phyloP scores from a whole-genome alignment of 2,329 filamentous ascomycete species.

The Aspergillus piperis region DNA sequence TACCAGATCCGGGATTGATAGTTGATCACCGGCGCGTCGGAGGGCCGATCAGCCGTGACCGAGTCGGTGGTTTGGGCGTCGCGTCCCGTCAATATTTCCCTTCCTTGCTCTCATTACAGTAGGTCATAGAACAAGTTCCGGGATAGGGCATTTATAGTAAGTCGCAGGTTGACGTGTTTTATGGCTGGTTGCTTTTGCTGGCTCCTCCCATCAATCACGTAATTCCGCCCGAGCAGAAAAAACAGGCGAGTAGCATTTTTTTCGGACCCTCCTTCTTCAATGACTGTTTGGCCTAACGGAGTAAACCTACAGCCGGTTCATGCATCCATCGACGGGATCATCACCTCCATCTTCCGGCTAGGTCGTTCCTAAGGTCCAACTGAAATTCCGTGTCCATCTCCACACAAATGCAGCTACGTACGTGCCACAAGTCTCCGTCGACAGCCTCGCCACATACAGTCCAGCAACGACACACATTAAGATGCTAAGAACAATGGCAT shows the following conservation, averaged over 20 bases:
- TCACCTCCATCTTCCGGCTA: neutral
- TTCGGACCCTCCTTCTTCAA: neutral
- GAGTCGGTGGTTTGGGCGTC: neutral
- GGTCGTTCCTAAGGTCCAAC: neutral
- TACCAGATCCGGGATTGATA: neutral
- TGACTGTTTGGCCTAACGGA: neutral
- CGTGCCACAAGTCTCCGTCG: neutral
- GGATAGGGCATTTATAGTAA: neutral
- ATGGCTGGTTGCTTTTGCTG: neutral
- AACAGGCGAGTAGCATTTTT: too few species aligned
- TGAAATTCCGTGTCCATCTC: neutral
- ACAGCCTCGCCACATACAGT: neutral
- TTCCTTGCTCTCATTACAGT: neutral
- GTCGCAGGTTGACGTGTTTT: neutral
- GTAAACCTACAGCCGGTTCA: neutral
- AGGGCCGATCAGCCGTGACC: neutral
- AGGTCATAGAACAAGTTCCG: neutral
- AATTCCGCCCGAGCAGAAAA: neutral
- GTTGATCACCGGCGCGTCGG: neutral
- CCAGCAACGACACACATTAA: neutral
- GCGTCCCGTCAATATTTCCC: neutral
- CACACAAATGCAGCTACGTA: neutral
- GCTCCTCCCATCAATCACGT: neutral
- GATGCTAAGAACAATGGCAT: neutral
- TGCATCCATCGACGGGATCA: neutral